Conservation (phyloP, 2,329 filamentous ascomycete species). For the Dothideomycetes sp. region DNA sequence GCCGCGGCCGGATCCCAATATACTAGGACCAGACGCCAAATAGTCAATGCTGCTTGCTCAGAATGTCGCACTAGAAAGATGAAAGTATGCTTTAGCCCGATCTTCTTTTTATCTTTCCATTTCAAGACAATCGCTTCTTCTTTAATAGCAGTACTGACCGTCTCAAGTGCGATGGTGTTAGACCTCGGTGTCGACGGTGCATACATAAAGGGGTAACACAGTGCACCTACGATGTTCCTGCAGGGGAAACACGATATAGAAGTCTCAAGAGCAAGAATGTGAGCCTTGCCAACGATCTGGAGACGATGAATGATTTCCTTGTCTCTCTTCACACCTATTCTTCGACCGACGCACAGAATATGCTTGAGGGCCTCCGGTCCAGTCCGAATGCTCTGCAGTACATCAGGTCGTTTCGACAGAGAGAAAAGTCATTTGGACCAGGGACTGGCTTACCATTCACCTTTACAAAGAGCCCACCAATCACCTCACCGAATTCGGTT, state of each 20-base stretch:
- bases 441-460: background rate
- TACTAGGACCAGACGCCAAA: slow-evolving; percentile 2
- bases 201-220: background rate
- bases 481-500: no score
- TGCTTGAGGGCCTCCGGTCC: slow-evolving; percentile 1
- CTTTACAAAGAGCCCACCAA: no score
- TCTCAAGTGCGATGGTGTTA: slow-evolving; percentile 5
- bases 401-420: no score
- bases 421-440: background rate
- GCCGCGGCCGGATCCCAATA: no score
- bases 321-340: background rate
- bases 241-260: slow-evolving; percentile 6
- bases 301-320: slow-evolving; percentile 2
- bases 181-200: slow-evolving; percentile 4
- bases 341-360: slow-evolving; percentile 1
- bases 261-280: slow-evolving; percentile 7
- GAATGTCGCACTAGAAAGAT: slow-evolving; percentile 5
- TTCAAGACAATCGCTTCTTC: no score
- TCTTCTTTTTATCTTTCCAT: no score
- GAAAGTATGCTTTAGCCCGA: background rate
- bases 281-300: slow-evolving; percentile 1
- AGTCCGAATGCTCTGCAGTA: no score
- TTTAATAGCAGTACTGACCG: no score
- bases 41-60: slow-evolving; percentile 3
- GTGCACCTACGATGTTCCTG: slow-evolving; percentile 3